These are phyloP conservation scores for Fraxinus velutina DNA, from an alignment of 305 asterid species.

Conservation along the genomic window DNA sequence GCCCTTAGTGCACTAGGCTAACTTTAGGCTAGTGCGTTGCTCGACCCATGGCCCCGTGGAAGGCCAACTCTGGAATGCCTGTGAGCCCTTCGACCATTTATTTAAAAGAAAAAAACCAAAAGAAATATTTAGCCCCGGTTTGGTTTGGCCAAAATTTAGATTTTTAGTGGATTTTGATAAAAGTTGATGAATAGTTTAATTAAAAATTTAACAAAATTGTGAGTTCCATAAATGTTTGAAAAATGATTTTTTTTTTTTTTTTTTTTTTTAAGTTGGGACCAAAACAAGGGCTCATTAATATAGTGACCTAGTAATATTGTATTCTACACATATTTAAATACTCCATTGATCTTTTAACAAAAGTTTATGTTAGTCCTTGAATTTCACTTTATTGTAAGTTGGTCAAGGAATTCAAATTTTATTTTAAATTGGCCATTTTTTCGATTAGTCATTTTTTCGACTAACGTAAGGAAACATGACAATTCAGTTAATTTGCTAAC, in stretches of 20 bases:
- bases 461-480: neutral
- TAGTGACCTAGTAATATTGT: neutral
- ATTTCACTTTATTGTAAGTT: neutral
- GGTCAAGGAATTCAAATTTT: neutral
- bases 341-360: neutral
- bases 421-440: neutral
- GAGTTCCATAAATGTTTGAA: neutral
- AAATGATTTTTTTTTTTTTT: neutral
- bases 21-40: too few relatives aligned
- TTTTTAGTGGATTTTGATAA: neutral
- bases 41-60: too few relatives aligned
- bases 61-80: too few relatives aligned
- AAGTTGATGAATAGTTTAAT: too few relatives aligned
- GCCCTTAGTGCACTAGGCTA: neutral
- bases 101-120: too few relatives aligned
- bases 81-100: too few relatives aligned
- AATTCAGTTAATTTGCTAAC: neutral
- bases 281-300: neutral
- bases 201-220: too few relatives aligned
- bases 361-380: neutral
- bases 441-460: neutral
- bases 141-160: neutral
- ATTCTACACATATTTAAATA: neutral
- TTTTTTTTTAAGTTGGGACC: neutral
- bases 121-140: neutral